Conservation (phyloP, 1,139 yeast genomes). For the Diutina mesorugosa region DNA sequence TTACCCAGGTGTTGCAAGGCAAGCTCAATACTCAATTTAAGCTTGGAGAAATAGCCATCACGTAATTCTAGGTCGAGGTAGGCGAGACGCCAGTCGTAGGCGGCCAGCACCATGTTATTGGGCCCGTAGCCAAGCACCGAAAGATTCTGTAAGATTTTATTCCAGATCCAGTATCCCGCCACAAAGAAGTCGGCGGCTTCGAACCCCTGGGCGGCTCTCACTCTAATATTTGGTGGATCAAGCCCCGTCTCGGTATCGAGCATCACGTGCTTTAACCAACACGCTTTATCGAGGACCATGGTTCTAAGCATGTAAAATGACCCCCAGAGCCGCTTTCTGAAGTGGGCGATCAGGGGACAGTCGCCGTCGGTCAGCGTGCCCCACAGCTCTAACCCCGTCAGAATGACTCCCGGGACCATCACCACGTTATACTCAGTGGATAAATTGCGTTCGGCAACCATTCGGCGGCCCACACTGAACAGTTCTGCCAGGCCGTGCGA, state of each 20-base stretch:
- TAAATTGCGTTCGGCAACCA: conserved; percentile 38
- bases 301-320: conserved; percentile 89
- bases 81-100: conserved; percentile 93
- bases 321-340: conserved; percentile 91
- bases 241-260: conserved; percentile 84
- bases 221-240: conserved; percentile 71
- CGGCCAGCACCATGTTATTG: conserved; percentile 77
- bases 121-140: conserved; percentile 94
- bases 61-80: conserved; percentile 79
- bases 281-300: conserved; percentile 80
- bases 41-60: conserved; percentile 70
- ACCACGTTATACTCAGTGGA: conserved; percentile 64
- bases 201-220: conserved; percentile 91
- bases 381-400: conserved; percentile 95
- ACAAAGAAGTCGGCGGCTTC: conserved; percentile 95
- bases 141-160: conserved; percentile 79
- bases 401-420: conserved; percentile 91
- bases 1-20: conserved; percentile 33
- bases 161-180: conserved; percentile 99
- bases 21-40: conserved; percentile 62
- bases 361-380: conserved; percentile 45
- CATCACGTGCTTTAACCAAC: conserved; percentile 90
- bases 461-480: conserved; percentile 73
- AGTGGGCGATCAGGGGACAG: conserved; percentile 76
- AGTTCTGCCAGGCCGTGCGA: conserved; percentile 57